phyloP scores from a whole-genome alignment of 148 eudicot species.

The Limonium bicolor region DNA sequence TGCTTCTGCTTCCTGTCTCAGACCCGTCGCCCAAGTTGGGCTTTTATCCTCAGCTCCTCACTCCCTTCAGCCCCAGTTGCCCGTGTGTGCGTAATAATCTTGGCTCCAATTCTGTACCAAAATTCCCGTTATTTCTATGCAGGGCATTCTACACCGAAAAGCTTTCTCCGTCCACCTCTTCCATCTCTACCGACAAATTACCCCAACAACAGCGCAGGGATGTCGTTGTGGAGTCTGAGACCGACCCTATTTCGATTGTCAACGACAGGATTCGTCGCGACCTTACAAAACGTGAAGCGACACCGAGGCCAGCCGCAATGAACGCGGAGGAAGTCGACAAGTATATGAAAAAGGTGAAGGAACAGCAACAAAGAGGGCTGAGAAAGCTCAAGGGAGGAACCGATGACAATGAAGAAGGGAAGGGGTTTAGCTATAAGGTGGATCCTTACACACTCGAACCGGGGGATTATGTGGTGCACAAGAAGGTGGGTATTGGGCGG shows the following conservation, averaged over 20 bases:
- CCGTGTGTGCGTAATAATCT: not conserved
- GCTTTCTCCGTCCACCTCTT: not conserved
- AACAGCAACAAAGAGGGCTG: constrained; percentile 75
- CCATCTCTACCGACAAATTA: no score
- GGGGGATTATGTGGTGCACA: constrained; percentile 94
- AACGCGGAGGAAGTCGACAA: constrained; percentile 61
- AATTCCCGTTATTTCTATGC: not conserved
- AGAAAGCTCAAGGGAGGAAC: constrained; percentile 45
- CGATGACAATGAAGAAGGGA: constrained; percentile 11
- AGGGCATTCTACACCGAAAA: constrained; percentile 5
- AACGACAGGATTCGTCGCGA: constrained; percentile 23
- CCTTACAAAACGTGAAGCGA: constrained; percentile 15
- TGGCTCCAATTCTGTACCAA: not conserved
- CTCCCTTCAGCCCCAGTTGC: not conserved
- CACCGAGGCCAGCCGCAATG: constrained; percentile 24
- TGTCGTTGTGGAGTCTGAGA: constrained; percentile 9
- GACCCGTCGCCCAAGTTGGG: constrained; percentile 1
- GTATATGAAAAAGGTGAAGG: constrained; percentile 65
- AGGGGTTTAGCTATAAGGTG: constrained; percentile 46
- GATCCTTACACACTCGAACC: constrained; percentile 59
- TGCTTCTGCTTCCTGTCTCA: not conserved
- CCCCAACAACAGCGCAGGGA: constrained; percentile 6
- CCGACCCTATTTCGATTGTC: constrained; percentile 31
- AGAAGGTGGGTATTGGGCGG: constrained; percentile 86
- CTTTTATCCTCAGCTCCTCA: not conserved